These are phyloP conservation scores for Syncephalis fuscata DNA, from an alignment of 371 early-diverging fungal species.

Conservation along the genomic window DNA sequence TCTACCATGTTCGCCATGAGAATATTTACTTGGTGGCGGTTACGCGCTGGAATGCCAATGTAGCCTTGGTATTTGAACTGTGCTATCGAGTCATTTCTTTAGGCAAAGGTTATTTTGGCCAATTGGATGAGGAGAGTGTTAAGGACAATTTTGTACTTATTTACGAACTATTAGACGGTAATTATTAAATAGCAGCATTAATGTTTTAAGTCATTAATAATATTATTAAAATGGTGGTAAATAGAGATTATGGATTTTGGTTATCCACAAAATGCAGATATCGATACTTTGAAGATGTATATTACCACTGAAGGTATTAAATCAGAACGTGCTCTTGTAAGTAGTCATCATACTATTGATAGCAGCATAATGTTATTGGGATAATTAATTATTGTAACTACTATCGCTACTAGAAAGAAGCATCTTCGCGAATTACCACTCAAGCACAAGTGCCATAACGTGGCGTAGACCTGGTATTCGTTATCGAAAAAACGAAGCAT, in stretches of 20 bases:
- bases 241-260: slow-evolving; percentile 84
- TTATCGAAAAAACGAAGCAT: slow-evolving; percentile 80
- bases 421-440: slow-evolving; percentile 68
- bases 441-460: slow-evolving; percentile 82
- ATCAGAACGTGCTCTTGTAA: slow-evolving; percentile 46
- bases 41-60: slow-evolving; percentile 70
- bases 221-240: not conserved
- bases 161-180: slow-evolving; percentile 84
- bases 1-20: slow-evolving; percentile 80
- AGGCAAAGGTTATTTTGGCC: slow-evolving; percentile 70
- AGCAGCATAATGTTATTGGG: not conserved
- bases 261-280: slow-evolving; percentile 79
- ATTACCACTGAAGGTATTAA: slow-evolving; percentile 78
- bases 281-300: slow-evolving; percentile 74
- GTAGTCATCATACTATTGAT: not conserved
- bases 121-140: slow-evolving; percentile 76
- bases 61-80: slow-evolving; percentile 70
- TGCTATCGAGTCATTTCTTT: slow-evolving; percentile 61
- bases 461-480: slow-evolving; percentile 83
- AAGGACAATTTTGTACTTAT: slow-evolving; percentile 83
- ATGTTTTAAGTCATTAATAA: not conserved
- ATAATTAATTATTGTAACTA: not conserved
- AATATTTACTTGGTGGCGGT: slow-evolving; percentile 77
- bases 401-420: slow-evolving; percentile 19
- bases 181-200: slow-evolving; percentile 1